Evolutionary conservation across 345 rosid genomes (phyloP).

Genomic region (Pistacia atlantica): DNA sequence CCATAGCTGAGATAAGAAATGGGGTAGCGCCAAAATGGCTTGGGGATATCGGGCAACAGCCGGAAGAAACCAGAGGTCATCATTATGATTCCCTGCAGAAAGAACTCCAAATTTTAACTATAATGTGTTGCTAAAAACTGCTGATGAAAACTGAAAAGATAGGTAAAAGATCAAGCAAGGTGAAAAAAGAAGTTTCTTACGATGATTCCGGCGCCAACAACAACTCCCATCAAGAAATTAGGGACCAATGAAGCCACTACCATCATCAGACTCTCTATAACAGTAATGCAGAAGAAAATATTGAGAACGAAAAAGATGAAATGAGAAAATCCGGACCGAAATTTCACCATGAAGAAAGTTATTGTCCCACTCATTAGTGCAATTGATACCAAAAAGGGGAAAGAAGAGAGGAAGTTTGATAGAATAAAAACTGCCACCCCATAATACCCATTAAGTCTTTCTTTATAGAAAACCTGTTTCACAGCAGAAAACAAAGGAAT

Average conservation of each 20-base stretch:
- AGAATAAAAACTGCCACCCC: slow-evolving; percentile 70
- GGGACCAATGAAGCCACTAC: slow-evolving; percentile 82
- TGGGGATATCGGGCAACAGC: slow-evolving; percentile 80
- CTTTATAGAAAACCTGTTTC: slow-evolving; percentile 64
- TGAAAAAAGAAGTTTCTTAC: slow-evolving; percentile 43
- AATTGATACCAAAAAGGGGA: slow-evolving; percentile 65
- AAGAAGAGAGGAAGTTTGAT: slow-evolving; percentile 73
- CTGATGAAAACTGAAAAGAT: background rate
- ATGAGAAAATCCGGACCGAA: slow-evolving; percentile 57
- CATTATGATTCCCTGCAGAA: slow-evolving; percentile 73
- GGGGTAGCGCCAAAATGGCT: slow-evolving; percentile 81
- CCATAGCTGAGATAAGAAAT: slow-evolving; percentile 70
- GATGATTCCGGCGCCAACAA: slow-evolving; percentile 74
- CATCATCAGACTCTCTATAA: slow-evolving; percentile 91
- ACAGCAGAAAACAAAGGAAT: background rate
- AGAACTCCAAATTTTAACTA: background rate
- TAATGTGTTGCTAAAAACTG: background rate
- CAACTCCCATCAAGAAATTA: slow-evolving; percentile 76
- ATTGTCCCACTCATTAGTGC: slow-evolving; percentile 53
- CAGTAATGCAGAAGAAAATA: slow-evolving; percentile 61
- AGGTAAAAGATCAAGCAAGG: background rate
- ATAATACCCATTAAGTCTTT: slow-evolving; percentile 70
- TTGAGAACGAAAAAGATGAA: slow-evolving; percentile 70
- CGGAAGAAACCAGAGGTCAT: slow-evolving; percentile 93
- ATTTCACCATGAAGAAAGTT: slow-evolving; percentile 67